A percentile compares a stretch with the other conserved stretches of the same genome.
These are phyloP conservation scores for Chlorencoelia australis DNA, from an alignment of 2,329 filamentous ascomycete genomes.

Conservation along the genomic window DNA sequence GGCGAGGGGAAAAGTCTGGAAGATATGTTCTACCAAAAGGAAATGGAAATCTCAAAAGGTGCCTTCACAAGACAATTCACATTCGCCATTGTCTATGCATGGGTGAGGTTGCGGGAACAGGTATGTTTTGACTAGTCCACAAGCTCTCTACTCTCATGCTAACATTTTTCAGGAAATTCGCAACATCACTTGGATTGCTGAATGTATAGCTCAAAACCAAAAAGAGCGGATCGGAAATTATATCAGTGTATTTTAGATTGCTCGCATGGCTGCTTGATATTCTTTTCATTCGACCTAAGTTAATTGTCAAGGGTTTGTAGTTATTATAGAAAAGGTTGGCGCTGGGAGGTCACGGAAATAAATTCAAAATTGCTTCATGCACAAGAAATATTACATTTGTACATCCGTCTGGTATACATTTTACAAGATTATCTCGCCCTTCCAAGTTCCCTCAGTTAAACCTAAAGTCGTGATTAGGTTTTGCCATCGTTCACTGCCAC, in stretches of 20 bases:
- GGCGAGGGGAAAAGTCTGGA: constrained; percentile 83
- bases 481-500: constrained; percentile 83
- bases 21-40: constrained; percentile 97
- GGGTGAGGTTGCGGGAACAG: constrained; percentile 96
- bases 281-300: constrained; percentile 9
- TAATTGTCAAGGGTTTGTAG: constrained; percentile 16
- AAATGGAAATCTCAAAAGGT: constrained; percentile 95
- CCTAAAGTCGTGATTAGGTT: constrained; percentile 77
- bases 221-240: constrained; percentile 98
- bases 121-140: constrained; percentile 39
- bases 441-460: constrained; percentile 79
- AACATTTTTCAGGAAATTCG: constrained; percentile 71
- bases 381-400: no score
- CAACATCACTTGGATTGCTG: constrained; percentile 98
- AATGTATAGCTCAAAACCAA: constrained; percentile 99
- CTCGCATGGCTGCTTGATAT: constrained; percentile 8
- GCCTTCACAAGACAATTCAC: constrained; percentile 96
- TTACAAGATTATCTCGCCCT: constrained; percentile 75
- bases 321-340: constrained; percentile 19
- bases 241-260: constrained; percentile 79
- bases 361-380: constrained; percentile 16
- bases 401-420: constrained; percentile 20
- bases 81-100: constrained; percentile 88
- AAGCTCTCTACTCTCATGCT: constrained; percentile 16
- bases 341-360: constrained; percentile 20